Evolutionary conservation across 106 monocot species (phyloP).

Genomic region (Dendrobium officinale): DNA sequence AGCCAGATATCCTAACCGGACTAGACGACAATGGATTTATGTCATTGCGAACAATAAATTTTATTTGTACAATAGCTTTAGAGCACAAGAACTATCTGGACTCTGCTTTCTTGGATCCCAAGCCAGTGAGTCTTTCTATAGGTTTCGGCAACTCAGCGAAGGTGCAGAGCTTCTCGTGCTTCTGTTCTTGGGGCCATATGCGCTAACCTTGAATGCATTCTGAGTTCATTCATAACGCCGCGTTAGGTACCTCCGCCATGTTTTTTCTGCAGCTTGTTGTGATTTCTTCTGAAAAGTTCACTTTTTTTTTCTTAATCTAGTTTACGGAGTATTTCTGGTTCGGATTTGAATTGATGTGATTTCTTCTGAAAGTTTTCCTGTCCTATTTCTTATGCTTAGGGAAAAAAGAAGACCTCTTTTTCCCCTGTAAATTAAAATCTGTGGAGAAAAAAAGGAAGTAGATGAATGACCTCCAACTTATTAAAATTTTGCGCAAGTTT

Average conservation of each 20-base stretch:
- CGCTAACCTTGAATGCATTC: neutral
- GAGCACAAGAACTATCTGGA: no score
- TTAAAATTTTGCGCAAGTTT: neutral
- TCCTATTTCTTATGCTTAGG: neutral
- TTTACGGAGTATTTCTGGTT: neutral
- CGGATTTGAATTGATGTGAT: neutral
- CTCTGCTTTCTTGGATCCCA: no score
- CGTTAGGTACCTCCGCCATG: neutral
- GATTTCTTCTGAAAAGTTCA: neutral
- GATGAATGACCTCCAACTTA: neutral
- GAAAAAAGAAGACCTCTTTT: neutral
- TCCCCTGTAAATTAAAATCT: neutral
- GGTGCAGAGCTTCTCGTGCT: neutral
- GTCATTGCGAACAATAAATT: no score
- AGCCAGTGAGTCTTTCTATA: no score
- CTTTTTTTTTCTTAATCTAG: neutral
- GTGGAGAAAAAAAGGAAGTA: neutral
- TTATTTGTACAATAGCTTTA: no score
- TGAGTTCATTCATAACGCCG: neutral
- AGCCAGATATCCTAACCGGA: constrained; percentile 98
- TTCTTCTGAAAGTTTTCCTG: no score
- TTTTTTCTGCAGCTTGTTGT: neutral
- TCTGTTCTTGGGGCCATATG: neutral
- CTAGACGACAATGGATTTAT: constrained; percentile 85
- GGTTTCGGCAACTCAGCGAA: no score